Evolutionary conservation across 805 yeast species (phyloP).

Genomic region (Brettanomyces sp.): DNA sequence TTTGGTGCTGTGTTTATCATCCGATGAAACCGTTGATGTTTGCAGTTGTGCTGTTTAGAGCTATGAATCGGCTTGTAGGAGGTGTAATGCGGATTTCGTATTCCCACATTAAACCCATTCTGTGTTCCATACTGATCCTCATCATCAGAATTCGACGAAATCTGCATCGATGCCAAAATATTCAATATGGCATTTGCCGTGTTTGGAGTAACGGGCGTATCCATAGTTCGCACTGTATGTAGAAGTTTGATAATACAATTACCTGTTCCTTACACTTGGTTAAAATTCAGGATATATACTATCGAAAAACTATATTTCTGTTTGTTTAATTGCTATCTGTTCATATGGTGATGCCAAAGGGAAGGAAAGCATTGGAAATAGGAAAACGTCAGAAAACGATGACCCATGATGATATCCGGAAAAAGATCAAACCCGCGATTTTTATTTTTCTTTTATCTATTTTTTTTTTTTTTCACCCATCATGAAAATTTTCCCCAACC

Average conservation of each 20-base stretch:
- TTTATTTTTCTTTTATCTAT: not conserved
- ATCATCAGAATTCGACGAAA: not conserved
- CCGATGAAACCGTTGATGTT: constrained; percentile 4
- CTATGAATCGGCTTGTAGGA: not conserved
- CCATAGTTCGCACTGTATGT: not conserved
- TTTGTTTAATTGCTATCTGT: no score
- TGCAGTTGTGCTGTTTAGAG: not conserved
- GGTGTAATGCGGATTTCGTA: not conserved
- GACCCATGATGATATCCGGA: not conserved
- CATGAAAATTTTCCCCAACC: no score
- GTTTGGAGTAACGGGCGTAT: not conserved
- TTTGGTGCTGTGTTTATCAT: constrained; percentile 7
- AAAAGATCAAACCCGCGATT: not conserved
- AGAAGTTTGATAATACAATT: no score
- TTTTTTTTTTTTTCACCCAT: not conserved
- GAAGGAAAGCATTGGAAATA: no score
- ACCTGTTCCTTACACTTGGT: no score
- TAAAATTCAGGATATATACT: not conserved
- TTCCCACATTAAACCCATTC: not conserved
- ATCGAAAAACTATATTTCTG: no score
- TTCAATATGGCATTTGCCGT: constrained; percentile 3
- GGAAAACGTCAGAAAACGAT: no score
- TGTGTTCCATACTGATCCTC: not conserved
- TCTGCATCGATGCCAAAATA: constrained; percentile 2
- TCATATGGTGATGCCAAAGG: no score